Evolutionary conservation across 176 grass and related monocot species (phyloP).

Genomic region (Ensete ventricosum): DNA sequence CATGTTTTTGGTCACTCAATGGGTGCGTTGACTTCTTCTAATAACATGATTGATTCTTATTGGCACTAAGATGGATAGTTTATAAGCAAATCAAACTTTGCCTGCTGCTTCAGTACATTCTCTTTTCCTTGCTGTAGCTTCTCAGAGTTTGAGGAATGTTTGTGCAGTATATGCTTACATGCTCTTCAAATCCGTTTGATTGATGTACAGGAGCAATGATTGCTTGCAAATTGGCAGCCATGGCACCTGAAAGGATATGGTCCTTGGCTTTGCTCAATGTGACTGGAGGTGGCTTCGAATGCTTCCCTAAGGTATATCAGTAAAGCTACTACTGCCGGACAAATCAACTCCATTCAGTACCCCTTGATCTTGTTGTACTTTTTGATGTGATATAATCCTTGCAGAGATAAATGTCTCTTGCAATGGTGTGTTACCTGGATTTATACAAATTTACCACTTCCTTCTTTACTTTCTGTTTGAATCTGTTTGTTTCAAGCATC

Average conservation of each 20-base stretch:
- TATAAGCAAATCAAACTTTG: background rate
- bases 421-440: no score
- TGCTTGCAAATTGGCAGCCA: constrained; percentile 76
- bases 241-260: constrained; percentile 52
- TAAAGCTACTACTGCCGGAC: no score
- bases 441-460: background rate
- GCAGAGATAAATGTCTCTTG: no score
- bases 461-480: background rate
- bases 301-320: constrained; percentile 79
- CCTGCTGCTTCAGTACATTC: background rate
- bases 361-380: no score
- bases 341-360: background rate
- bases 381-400: no score
- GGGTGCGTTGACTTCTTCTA: constrained; percentile 34
- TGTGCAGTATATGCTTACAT: background rate
- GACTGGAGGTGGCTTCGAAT: constrained; percentile 81
- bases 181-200: background rate
- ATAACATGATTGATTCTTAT: background rate
- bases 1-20: constrained; percentile 98
- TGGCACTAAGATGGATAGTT: background rate
- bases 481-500: background rate
- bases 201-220: constrained; percentile 73
- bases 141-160: background rate
- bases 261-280: constrained; percentile 94
- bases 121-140: background rate